Evolutionary conservation across 2,329 filamentous ascomycete species (phyloP).

Genomic region (Aspergillus ochraceoroseus): DNA sequence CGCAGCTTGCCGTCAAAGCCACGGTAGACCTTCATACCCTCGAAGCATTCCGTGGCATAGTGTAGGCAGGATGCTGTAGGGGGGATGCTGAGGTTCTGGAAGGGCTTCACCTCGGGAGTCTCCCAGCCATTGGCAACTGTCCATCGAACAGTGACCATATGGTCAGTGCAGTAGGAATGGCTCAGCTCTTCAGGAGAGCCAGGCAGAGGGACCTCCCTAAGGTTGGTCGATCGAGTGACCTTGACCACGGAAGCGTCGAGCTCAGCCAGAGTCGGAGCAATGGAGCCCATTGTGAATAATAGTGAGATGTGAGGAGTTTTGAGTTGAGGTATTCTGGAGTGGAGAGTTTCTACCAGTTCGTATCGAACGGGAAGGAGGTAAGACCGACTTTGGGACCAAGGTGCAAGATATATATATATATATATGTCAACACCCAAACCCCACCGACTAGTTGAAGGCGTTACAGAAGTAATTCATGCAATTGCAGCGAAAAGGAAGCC

Average conservation of each 20-base stretch:
- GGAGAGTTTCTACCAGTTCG: too few species aligned
- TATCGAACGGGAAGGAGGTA: too few species aligned
- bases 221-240: conserved; percentile 35
- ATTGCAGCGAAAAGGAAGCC: neutral
- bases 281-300: conserved; percentile 29
- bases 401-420: neutral
- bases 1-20: conserved; percentile 66
- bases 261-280: conserved; percentile 29
- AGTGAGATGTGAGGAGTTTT: neutral
- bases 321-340: too few species aligned
- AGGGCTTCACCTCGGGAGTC: conserved; percentile 67
- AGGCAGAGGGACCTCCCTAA: conserved; percentile 36
- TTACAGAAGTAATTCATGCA: too few species aligned
- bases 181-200: conserved; percentile 40
- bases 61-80: conserved; percentile 77
- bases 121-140: conserved; percentile 63
- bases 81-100: conserved; percentile 70
- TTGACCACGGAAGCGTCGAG: conserved; percentile 41
- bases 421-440: neutral
- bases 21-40: conserved; percentile 72
- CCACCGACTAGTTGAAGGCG: too few species aligned
- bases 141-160: conserved; percentile 79
- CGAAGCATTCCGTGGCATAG: conserved; percentile 89
- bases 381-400: too few species aligned
- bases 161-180: conserved; percentile 62